These are phyloP conservation scores for Pythium apleroticum DNA, from an alignment of 352 stramenopile genomes.

Conservation along the genomic window DNA sequence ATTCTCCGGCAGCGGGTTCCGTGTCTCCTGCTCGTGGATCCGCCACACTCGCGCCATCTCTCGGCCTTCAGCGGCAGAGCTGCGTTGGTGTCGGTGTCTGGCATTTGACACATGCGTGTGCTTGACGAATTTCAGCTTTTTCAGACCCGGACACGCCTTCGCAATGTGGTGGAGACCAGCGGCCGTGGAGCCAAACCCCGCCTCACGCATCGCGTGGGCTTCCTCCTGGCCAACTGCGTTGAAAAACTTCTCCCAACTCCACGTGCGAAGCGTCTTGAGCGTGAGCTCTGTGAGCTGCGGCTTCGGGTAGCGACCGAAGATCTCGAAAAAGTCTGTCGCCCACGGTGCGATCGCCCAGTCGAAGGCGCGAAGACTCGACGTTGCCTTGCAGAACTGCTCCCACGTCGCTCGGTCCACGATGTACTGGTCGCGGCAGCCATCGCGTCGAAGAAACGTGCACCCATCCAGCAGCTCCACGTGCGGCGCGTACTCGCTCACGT, in stretches of 20 bases:
- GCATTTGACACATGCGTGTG: neutral
- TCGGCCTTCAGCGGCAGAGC: neutral
- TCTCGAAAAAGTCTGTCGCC: constrained; percentile 16
- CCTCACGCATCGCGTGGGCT: neutral
- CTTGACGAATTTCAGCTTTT: constrained; percentile 1
- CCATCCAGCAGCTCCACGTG: constrained; percentile 12
- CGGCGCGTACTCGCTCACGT: constrained; percentile 7
- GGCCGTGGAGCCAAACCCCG: neutral
- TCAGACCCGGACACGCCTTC: constrained; percentile 15
- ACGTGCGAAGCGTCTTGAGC: constrained; percentile 11
- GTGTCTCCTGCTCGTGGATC: constrained; percentile 8
- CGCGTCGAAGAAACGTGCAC: neutral
- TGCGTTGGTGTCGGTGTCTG: neutral
- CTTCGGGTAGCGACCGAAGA: constrained; percentile 16
- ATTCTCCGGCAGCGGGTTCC: constrained; percentile 8
- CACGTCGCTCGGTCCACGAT: constrained; percentile 1
- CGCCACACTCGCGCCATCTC: constrained; percentile 3
- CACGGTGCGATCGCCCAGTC: constrained; percentile 9
- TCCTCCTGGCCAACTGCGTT: neutral
- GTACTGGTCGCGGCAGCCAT: constrained; percentile 10
- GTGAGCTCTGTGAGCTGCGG: constrained; percentile 6
- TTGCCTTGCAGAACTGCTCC: constrained; percentile 13
- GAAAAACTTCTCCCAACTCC: constrained; percentile 12
- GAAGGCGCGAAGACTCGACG: constrained; percentile 7
- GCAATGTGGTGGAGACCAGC: neutral